Conservation (phyloP, 116 monocot species). For the Trichopus zeylanicus region DNA sequence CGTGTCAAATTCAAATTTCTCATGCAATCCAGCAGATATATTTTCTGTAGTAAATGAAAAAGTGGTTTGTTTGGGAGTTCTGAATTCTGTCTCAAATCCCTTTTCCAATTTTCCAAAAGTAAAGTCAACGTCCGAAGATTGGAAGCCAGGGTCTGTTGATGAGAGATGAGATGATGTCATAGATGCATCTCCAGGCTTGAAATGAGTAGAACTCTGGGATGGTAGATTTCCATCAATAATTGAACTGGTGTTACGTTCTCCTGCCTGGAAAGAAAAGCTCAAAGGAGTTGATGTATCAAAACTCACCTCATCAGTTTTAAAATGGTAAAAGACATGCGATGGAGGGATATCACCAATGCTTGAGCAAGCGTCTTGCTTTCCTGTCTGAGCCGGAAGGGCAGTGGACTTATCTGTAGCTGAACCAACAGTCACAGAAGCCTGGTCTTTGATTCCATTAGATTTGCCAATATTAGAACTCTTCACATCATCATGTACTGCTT, state of each 20-base stretch:
- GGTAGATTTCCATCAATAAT: conserved; percentile 8
- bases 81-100: conserved; percentile 26
- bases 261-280: conserved; percentile 16
- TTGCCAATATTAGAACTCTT: conserved; percentile 21
- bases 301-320: background rate
- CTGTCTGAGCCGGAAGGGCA: conserved; percentile 14
- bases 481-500: conserved; percentile 17
- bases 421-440: background rate
- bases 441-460: background rate
- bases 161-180: conserved; percentile 10
- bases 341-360: conserved; percentile 7
- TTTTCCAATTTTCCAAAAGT: conserved; percentile 18
- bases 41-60: conserved; percentile 25
- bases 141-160: conserved; percentile 10
- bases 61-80: conserved; percentile 16
- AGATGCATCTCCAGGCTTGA: background rate
- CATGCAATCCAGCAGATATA: conserved; percentile 15
- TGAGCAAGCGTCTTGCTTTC: conserved; percentile 8
- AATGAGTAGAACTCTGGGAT: background rate
- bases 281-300: background rate
- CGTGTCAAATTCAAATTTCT: conserved; percentile 18
- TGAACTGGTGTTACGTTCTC: conserved; percentile 7
- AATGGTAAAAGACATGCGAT: background rate
- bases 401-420: background rate
- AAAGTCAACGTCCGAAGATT: conserved; percentile 12